phyloP scores from a whole-genome alignment of 1,284 basidiomycete genomes.

The Vanrija sp. region DNA sequence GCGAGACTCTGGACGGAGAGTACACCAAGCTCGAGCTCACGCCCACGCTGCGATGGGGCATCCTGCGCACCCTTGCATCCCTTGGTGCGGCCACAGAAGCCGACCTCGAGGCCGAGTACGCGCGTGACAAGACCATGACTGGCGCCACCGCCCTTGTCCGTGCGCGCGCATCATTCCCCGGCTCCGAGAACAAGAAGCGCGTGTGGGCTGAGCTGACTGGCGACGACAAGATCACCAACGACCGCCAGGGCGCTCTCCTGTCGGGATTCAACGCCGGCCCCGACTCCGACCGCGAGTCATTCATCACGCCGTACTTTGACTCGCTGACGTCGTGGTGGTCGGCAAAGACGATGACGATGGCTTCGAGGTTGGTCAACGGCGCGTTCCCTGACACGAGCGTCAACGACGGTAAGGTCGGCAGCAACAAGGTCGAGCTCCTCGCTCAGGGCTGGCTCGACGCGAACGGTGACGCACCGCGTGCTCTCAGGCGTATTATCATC shows the following conservation, averaged over 20 bases:
- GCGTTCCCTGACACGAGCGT: conserved; percentile 1
- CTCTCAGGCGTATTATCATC: conserved; percentile 4
- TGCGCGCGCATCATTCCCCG: conserved; percentile 3
- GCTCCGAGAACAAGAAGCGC: neutral
- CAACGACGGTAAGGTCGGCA: neutral
- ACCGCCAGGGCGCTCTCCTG: conserved; percentile 7
- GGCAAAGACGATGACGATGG: conserved; percentile 5
- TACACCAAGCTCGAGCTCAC: conserved; percentile 7
- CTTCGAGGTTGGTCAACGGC: neutral
- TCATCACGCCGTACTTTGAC: conserved; percentile 3
- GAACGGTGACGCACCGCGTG: conserved; percentile 1
- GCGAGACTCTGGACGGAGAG: conserved; percentile 1
- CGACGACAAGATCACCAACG: conserved; percentile 5
- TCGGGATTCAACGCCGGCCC: neutral
- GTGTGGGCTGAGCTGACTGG: conserved; percentile 5
- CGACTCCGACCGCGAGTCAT: neutral
- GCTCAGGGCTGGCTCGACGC: conserved; percentile 4
- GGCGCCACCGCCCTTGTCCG: conserved; percentile 5
- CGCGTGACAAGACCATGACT: conserved; percentile 8
- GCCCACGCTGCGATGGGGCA: conserved; percentile 6
- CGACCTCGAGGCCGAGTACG: conserved; percentile 9
- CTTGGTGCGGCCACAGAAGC: neutral
- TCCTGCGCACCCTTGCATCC: conserved; percentile 2
- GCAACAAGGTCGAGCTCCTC: neutral
- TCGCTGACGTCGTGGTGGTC: conserved; percentile 2